These are phyloP conservation scores for Cerioporus squamosus DNA, from an alignment of 1,284 basidiomycete species.

Conservation along the genomic window DNA sequence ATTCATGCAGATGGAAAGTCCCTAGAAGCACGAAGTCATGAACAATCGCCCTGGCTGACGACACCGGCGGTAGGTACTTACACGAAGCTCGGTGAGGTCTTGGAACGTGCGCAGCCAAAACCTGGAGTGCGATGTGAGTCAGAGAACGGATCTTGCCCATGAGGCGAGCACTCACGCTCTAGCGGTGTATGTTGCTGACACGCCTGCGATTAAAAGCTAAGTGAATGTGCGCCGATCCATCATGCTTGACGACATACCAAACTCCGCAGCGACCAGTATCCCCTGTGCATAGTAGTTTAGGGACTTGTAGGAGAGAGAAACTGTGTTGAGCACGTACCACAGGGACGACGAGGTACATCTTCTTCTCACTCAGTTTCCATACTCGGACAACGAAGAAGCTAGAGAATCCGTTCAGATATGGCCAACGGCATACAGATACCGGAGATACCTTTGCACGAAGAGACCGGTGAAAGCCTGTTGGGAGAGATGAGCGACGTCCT, in stretches of 20 bases:
- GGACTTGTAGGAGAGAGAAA: background rate
- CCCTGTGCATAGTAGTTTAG: conserved; percentile 29
- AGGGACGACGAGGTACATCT: conserved; percentile 41
- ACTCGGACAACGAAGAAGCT: conserved; percentile 57
- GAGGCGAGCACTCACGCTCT: conserved; percentile 17
- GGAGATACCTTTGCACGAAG: conserved; percentile 46
- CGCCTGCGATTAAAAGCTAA: background rate
- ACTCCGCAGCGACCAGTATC: conserved; percentile 51
- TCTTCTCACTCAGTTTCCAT: conserved; percentile 58
- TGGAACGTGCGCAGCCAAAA: conserved; percentile 41
- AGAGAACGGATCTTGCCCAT: background rate
- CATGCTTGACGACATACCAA: conserved; percentile 36
- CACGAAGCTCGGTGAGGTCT: conserved; percentile 50
- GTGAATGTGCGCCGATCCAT: background rate
- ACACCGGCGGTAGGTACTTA: conserved; percentile 15
- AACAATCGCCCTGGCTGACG: background rate
- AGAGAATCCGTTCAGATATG: background rate
- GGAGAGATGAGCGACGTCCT: background rate
- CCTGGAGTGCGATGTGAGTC: background rate
- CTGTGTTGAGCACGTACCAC: conserved; percentile 38
- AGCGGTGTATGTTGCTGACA: conserved; percentile 19
- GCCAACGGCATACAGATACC: background rate
- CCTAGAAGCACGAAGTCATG: conserved; percentile 33
- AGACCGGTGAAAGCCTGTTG: conserved; percentile 54
- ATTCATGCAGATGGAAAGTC: conserved; percentile 59